These are phyloP conservation scores for Zelopaecilomyces penicillatus DNA, from an alignment of 2,329 filamentous ascomycete species.

Conservation along the genomic window DNA sequence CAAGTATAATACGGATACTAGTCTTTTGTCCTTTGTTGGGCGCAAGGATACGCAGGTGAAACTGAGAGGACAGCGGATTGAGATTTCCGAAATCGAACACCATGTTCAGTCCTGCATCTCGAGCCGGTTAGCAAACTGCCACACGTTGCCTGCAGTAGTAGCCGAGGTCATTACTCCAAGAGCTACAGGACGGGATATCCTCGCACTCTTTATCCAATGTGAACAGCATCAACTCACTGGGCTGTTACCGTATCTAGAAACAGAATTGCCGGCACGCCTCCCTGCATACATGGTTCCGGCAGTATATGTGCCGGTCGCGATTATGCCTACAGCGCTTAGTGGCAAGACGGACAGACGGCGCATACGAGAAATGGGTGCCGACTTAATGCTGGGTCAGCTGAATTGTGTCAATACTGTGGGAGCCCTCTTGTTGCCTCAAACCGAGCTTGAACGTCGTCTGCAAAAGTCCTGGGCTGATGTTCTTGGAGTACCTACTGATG, in stretches of 20 bases:
- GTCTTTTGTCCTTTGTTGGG: background rate
- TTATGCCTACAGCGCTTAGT: slow-evolving; percentile 8
- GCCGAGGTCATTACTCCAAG: background rate
- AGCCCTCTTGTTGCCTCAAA: background rate
- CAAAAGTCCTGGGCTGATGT: background rate
- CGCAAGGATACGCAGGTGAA: background rate
- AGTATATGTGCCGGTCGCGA: slow-evolving; percentile 7
- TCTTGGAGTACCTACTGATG: background rate
- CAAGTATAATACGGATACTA: background rate
- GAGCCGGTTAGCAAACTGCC: too few species aligned
- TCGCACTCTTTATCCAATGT: background rate
- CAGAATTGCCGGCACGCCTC: background rate
- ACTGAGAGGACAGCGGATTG: background rate
- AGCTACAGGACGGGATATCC: background rate
- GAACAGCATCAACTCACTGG: background rate
- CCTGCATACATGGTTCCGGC: slow-evolving; percentile 13
- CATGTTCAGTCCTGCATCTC: background rate
- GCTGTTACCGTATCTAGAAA: background rate
- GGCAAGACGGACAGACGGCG: slow-evolving; percentile 12
- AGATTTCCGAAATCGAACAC: slow-evolving; percentile 1
- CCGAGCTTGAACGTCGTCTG: background rate
- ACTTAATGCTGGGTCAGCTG: background rate
- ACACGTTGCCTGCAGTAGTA: background rate
- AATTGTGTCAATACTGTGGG: background rate
- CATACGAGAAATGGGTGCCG: slow-evolving; percentile 7